These are phyloP conservation scores for Scleromitrula shiraiana DNA, from an alignment of 2,329 filamentous ascomycete genomes.

Conservation along the genomic window DNA sequence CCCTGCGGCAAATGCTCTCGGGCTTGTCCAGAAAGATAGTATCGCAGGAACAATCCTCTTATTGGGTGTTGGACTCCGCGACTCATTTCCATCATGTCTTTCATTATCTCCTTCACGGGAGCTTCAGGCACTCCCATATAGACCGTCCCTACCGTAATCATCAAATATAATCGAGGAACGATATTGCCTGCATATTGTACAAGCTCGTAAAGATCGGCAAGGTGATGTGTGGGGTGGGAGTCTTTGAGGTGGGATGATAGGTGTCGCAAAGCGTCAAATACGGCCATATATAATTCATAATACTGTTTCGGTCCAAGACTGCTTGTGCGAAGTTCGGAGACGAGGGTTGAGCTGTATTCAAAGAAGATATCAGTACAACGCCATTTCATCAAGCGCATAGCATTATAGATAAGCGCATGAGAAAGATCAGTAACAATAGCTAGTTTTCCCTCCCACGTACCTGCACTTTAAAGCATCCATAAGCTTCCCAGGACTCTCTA, in stretches of 20 bases:
- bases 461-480: constrained; percentile 99
- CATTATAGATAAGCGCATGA: neutral
- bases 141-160: constrained; percentile 98
- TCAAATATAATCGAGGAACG: constrained; percentile 89
- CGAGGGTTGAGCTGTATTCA: constrained; percentile 73
- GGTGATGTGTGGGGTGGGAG: constrained; percentile 94
- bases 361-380: constrained; percentile 23
- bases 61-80: constrained; percentile 95
- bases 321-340: constrained; percentile 96
- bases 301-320: constrained; percentile 98
- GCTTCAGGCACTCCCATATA: constrained; percentile 99
- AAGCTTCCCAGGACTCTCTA: constrained; percentile 94
- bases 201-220: constrained; percentile 94
- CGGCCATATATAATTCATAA: constrained; percentile 98
- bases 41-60: constrained; percentile 87
- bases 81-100: constrained; percentile 99
- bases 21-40: constrained; percentile 93
- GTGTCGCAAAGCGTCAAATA: constrained; percentile 95
- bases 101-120: constrained; percentile 99
- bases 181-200: constrained; percentile 99
- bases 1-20: constrained; percentile 79
- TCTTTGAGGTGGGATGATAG: constrained; percentile 94
- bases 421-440: neutral
- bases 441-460: constrained; percentile 46
- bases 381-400: constrained; percentile 7